A percentile compares a stretch with the other conserved stretches of the same genome.
Evolutionary conservation across 148 eudicot genomes (phyloP).

Genomic region (Fagopyrum esculentum): DNA sequence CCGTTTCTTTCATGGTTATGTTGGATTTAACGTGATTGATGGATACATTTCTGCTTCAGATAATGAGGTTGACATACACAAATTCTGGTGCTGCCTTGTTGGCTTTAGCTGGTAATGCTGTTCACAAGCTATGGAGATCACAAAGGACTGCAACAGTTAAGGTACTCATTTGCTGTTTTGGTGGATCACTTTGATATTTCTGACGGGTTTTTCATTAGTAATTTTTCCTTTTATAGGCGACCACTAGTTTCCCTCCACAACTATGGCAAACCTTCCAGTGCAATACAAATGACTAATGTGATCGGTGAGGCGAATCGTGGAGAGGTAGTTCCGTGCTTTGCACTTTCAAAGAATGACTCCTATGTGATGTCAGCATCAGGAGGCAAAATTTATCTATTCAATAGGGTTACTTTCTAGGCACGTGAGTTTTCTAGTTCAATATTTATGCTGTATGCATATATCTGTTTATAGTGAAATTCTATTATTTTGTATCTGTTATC

Average conservation of each 20-base stretch:
- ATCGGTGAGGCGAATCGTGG: conserved; percentile 26
- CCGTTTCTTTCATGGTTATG: not conserved
- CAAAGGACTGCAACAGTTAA: conserved; percentile 29
- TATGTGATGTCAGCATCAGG: conserved; percentile 53
- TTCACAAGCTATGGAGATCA: conserved; percentile 49
- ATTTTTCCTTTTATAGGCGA: conserved; percentile 18
- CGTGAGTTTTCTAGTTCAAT: not conserved
- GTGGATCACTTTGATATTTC: not conserved
- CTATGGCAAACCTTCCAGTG: conserved; percentile 46
- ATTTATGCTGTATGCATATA: not conserved
- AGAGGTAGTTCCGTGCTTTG: conserved; percentile 35
- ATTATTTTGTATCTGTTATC: not conserved
- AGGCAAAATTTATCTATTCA: conserved; percentile 41
- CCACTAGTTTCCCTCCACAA: conserved; percentile 31
- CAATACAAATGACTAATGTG: conserved; percentile 40
- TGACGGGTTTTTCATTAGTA: not conserved
- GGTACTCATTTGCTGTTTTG: conserved; percentile 11
- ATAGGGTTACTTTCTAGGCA: conserved; percentile 44
- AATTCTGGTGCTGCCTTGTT: conserved; percentile 39
- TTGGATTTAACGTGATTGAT: not conserved
- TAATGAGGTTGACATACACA: conserved; percentile 42
- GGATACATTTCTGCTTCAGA: conserved; percentile 19
- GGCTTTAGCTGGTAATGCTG: conserved; percentile 45
- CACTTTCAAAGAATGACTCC: conserved; percentile 50
- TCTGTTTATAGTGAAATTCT: not conserved